Evolutionary conservation across 495 filamentous ascomycete genomes (phyloP), one percentile per base, ranked within the genome.

Genomic region (Aspergillus ostianus): DNA sequence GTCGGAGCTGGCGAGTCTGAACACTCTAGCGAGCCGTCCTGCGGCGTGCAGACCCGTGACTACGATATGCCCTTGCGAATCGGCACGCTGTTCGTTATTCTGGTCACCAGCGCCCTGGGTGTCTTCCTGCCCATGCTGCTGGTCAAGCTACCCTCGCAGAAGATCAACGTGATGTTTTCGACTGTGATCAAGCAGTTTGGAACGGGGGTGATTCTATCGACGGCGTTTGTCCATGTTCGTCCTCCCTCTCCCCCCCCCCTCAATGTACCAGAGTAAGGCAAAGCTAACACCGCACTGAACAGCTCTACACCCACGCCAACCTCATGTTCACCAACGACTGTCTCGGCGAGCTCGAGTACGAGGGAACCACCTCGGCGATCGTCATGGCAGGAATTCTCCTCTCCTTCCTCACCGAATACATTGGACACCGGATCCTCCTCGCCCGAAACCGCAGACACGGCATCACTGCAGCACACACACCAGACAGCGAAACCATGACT

Each of bases 201-300:
- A 6, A 90, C 89, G 0, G 89, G 89, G 2, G 82, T 91, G 20
- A 85, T 91, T 58, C 77, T 91, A 48, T 78, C 88, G 5, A 91
- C 88, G 0, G 87, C 85, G 15, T 89, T 90, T 55, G 73, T 91
- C 19, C 88, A 91, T 65, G 82, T 87, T 57, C 69, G 79, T 27
- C 5, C 9, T 4, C 29, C 29, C 7, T 17, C 30, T n/a, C 44
- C 19, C n/a, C n/a, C 21, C 15, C n/a, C 7, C 15, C n/a, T 5
- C 0, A 41, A 3, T 0, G 10, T 20, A 7, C 9, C 0, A 19
- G 18, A 26, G n/a, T n/a, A 49, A 26, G 4, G 17, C 15, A 49
- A 9, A 20, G 1, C 7, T 26, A 21, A 20, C 18, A 20, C 47
- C n/a, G 72, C 58, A 15, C 9, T 8, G 20, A 32, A 7, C 57